Base-by-base conservation (phyloP, 148 eudicot genomes). In the Hydrangea macrophylla region DNA sequence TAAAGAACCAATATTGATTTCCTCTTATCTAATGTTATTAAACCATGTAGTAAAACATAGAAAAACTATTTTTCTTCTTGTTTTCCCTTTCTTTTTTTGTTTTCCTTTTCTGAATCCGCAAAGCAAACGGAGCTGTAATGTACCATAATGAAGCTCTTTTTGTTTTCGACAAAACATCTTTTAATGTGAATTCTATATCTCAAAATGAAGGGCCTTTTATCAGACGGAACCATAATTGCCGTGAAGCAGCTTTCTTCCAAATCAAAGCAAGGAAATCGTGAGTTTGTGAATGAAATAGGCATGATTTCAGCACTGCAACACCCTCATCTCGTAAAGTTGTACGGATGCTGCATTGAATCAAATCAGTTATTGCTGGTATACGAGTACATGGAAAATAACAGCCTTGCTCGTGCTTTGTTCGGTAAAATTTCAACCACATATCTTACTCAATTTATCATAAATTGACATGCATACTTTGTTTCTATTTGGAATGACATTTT, bases 241-340 rank as follows among this genome's bases (percentile, higher is more conserved):
- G 81, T 81, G 69, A 81, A 81, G 76, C 81, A 81, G 65, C 81
- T 81, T 23, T 77, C 81, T 32, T 59, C 81, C 61, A 74, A 81
- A 74, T 81, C 84, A 56, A 71, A 61, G 62, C 84, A 81, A 68
- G 84, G 84, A 50, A 77, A 81, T 27, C 81, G 84, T 51, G 84
- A 81, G 59, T 81, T 81, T 50, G 32, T 81, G 6, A 81, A 77
- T 68, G 84, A 81, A 56, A 70, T 81, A 67, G 84, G 84, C 67
- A 67, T 81, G 84, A 77, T 81, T 54, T 77, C 84, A 51, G 81
- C 79, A 23, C 36, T 81, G 57, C 81, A 77, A 65, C 84, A 81
- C 65, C 78, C 81, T 9, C 67, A 81, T 65, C 81, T 81, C 54
- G 84, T 81, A n/a, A 81, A 81, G 67, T 36, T 81, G 28, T 75